Evolutionary conservation across 306 rosid genomes (phyloP), one percentile per base, ranked within the genome.

Genomic region (Sindora glabra): DNA sequence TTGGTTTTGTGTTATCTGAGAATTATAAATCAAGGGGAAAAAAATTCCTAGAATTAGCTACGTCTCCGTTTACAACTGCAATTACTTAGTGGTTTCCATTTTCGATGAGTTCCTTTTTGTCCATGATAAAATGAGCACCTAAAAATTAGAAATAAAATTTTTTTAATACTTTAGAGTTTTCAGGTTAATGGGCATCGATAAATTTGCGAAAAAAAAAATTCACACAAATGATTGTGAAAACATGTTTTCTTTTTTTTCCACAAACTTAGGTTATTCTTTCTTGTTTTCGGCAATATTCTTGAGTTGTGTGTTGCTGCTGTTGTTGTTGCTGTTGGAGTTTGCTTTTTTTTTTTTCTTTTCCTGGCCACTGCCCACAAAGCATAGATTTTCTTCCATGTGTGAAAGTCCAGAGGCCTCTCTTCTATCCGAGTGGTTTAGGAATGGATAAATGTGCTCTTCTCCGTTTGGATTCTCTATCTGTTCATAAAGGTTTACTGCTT

Each of bases 331-430:
- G 56, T 29, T 77, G 74, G 71, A 79, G 52, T 76, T 83, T 73
- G 78, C 97, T 89, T 86, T 89, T 80, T 84, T 84, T 94, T 83
- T n/a, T n/a, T n/a, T n/a, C n/a, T n/a, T n/a, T n/a, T n/a, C n/a
- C 64, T 82, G 82, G 87, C 92, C 88, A 64, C 86, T 72, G 67
- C 69, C 86, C 76, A 74, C 68, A 77, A n/a, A 80, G 95, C 86
- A 94, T 89, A 89, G 88, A 94, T 94, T 89, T 95, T 74, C 74
- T 72, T 59, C n/a, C n/a, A n/a, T 68, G 27, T 64, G 70, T 69
- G 76, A 62, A 71, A 68, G 77, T 67, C 66, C 73, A 70, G 75
- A 71, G 77, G 58, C 64, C 76, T 62, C 89, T 77, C 81, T 77
- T 79, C 75, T 49, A 82, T 83, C 81, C 80, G 89, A 76, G 79